Percentiles rank a stretch among this genome's conserved stretches.
Evolutionary conservation across 331 rosid species (phyloP).

Genomic region (Pyrus hybrid): DNA sequence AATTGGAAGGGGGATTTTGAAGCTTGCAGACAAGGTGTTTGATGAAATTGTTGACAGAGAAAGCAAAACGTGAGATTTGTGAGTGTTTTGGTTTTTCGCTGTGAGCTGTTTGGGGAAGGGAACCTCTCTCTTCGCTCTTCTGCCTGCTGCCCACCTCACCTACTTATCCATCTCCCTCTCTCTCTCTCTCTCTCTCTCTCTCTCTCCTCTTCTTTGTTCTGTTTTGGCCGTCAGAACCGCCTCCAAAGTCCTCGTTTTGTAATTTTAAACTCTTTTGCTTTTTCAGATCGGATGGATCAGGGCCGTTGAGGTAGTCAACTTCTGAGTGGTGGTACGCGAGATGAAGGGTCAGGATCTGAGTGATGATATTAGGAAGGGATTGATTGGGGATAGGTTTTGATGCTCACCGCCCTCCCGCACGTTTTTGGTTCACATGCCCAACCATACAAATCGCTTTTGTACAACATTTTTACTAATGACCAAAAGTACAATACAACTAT

Average conservation of each 20-base stretch:
- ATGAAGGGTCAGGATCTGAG: neutral
- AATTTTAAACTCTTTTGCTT: neutral
- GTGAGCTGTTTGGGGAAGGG: neutral
- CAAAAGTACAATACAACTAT: too few species aligned
- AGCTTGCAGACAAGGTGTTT: neutral
- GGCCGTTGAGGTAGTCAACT: neutral
- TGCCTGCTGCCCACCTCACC: neutral
- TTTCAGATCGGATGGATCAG: neutral
- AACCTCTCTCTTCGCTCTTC: neutral
- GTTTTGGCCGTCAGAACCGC: slow-evolving; percentile 17
- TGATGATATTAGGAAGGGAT: neutral
- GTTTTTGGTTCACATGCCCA: neutral
- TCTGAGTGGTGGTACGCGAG: fast-evolving
- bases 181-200: neutral
- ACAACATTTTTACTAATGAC: too few species aligned
- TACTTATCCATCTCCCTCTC: neutral
- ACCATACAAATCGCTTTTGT: too few species aligned
- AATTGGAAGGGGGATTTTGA: neutral
- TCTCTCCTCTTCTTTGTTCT: neutral
- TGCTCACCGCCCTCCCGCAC: neutral
- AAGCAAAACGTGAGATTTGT: neutral
- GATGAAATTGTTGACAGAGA: neutral
- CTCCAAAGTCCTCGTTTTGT: neutral
- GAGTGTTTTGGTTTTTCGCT: neutral
- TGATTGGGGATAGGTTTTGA: neutral